Evolutionary conservation across 768 basidiomycete species (phyloP).

Genomic region (Clitopilus passeckerianus): DNA sequence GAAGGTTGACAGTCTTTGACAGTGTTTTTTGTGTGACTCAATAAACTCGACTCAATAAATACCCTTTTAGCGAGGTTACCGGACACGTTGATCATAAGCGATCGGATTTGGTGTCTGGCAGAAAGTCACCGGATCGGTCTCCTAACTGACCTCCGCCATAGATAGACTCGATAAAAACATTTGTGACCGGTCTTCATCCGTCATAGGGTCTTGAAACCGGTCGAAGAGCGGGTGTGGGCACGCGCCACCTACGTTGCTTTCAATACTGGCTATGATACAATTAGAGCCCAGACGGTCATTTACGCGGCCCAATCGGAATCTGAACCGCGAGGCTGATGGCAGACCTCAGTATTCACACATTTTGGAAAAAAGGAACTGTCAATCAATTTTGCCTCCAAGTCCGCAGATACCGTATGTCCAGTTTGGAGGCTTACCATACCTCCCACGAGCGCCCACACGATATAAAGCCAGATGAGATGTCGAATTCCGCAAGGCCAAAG

Average conservation of each 20-base stretch:
- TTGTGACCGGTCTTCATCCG: not conserved
- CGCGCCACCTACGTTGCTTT: too few relatives aligned
- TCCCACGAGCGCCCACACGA: not conserved
- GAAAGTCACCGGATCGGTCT: constrained; percentile 20
- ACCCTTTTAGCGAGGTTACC: not conserved
- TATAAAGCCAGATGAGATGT: not conserved
- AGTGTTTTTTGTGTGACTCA: not conserved
- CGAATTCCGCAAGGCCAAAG: not conserved
- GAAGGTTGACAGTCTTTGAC: not conserved
- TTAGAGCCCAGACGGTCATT: not conserved
- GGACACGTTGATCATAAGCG: constrained; percentile 1
- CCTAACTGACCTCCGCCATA: constrained; percentile 12
- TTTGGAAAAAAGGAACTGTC: not conserved
- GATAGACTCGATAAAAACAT: not conserved
- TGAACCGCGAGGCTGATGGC: not conserved
- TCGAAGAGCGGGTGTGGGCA: not conserved
- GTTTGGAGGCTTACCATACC: constrained; percentile 7
- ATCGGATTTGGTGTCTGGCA: constrained; percentile 2
- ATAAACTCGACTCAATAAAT: too few relatives aligned
- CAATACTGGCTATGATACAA: too few relatives aligned
- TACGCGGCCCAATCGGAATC: not conserved
- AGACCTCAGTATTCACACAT: not conserved
- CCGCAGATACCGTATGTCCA: not conserved
- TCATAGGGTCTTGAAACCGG: not conserved
- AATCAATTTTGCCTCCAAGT: not conserved